Percentiles rank a stretch among this genome's conserved stretches.
phyloP scores from a whole-genome alignment of 2,329 filamentous ascomycete genomes.

The Pseudogymnoascus sp. region DNA sequence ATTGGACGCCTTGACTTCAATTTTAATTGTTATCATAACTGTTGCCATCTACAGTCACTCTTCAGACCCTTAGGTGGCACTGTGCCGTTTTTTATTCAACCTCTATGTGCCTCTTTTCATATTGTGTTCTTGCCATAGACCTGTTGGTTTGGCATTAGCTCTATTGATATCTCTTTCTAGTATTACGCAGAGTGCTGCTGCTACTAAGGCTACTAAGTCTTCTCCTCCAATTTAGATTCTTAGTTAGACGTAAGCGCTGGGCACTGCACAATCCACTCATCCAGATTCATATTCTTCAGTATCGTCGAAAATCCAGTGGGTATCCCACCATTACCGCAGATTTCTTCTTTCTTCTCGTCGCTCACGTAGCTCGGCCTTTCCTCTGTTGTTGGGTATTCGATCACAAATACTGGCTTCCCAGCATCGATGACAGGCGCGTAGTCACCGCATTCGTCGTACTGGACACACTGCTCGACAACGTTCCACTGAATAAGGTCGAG shows the following conservation, averaged over 20 bases:
- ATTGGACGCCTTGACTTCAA: too few species aligned
- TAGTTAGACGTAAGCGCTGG: neutral
- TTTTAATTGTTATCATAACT: too few species aligned
- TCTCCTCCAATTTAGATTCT: neutral
- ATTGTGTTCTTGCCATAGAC: neutral
- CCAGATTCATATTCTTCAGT: slow-evolving; percentile 3
- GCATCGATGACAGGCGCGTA: slow-evolving; percentile 50
- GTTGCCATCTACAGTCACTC: too few species aligned
- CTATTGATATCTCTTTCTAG: neutral
- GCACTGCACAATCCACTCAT: slow-evolving; percentile 6
- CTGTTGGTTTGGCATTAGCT: neutral
- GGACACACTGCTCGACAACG: slow-evolving; percentile 48
- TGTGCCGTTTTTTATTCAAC: too few species aligned
- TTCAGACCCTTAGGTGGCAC: too few species aligned
- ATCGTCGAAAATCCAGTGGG: neutral
- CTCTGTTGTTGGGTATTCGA: slow-evolving; percentile 51
- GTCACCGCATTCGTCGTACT: slow-evolving; percentile 49
- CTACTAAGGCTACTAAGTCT: neutral
- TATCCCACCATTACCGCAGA: neutral
- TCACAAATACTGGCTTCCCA: slow-evolving; percentile 61
- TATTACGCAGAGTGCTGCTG: neutral
- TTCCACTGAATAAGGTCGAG: neutral
- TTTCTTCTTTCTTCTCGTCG: neutral
- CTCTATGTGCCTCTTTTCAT: neutral
- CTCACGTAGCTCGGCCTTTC: neutral